Evolutionary conservation across 2,329 filamentous ascomycete genomes (phyloP), one percentile per base, ranked within the genome.

Genomic region (Amphichorda felina): DNA sequence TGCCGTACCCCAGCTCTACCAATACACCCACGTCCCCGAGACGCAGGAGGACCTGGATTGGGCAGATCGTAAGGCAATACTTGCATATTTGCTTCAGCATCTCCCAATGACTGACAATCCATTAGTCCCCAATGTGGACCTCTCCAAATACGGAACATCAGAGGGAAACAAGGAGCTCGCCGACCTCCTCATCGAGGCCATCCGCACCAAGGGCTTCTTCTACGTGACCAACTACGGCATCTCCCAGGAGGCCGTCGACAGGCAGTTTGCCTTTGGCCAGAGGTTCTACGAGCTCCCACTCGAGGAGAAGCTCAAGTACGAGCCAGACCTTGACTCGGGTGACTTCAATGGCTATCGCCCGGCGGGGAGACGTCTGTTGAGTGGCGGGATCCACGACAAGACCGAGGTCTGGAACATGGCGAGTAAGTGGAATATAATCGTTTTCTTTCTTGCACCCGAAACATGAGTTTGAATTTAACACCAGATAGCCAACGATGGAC

Each of bases 211-310:
- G 36, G 53, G 50, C 0, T 70, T 76, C 55, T 78, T 77, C 50
- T 75, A 75, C 39, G 68, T 78, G 2, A 72, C 66, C 40, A 76
- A 79, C 51, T 79, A 72, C 43, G 70, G 67, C 41, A 67, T 79
- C 14, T 56, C 58, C 1, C 72, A 78, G 46, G 67, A 72, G 28
- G 63, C 67, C 19, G 65, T 79, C 1, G 67, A 78, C 39, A 54
- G 56, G 2, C 73, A 79, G 38, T 79, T 79, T 39, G 67, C 72
- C 3, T 58, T 79, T 0, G 74, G 70, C 0, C 63, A 72, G 27
- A 62, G 68, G 15, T 72, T 79, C 44, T 59, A 57, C 14, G 40
- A 51, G 1, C 60, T 79, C 0, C 72, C 74, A 0, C 52, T 69
- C 0, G 68, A 72, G 9, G 72, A 79, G 48, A 79, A 79, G 48